Percentiles rank a stretch among this genome's conserved stretches.
phyloP scores from a whole-genome alignment of 2,329 filamentous ascomycete genomes.

The Pseudogymnoascus sp. region DNA sequence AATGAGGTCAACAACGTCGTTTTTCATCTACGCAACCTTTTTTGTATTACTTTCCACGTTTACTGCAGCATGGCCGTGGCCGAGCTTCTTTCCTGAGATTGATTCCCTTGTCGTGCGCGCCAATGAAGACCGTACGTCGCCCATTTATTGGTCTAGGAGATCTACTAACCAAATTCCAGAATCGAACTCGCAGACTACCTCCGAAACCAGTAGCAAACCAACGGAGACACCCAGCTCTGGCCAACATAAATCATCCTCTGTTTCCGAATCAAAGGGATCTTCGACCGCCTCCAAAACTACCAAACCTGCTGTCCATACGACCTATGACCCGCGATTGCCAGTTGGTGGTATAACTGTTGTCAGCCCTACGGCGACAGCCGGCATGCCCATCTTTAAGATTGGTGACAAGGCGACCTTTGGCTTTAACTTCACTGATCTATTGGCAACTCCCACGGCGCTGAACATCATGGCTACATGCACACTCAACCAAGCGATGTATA shows the following conservation, averaged over 20 bases:
- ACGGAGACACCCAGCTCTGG: neutral
- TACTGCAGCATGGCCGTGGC: slow-evolving; percentile 46
- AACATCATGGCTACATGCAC: slow-evolving; percentile 55
- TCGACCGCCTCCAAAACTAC: neutral
- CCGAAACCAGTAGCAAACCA: neutral
- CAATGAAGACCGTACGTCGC: neutral
- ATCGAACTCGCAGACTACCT: neutral
- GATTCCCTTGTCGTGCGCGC: slow-evolving; percentile 45
- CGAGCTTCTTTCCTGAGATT: slow-evolving; percentile 48
- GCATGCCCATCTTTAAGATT: slow-evolving; percentile 51
- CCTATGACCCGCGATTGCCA: slow-evolving; percentile 41
- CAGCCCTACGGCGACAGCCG: slow-evolving; percentile 42
- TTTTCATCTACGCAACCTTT: slow-evolving; percentile 44
- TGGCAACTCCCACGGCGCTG: slow-evolving; percentile 52
- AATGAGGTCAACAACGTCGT: slow-evolving; percentile 31
- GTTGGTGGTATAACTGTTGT: slow-evolving; percentile 49
- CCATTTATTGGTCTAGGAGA: neutral
- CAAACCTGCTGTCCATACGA: slow-evolving; percentile 20
- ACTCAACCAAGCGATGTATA: slow-evolving; percentile 48
- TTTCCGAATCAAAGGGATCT: neutral
- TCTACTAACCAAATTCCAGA: neutral
- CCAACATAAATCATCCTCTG: neutral
- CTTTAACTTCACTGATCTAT: slow-evolving; percentile 61
- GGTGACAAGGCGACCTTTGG: slow-evolving; percentile 52
- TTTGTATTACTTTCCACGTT: slow-evolving; percentile 45